These are phyloP conservation scores for Globisporangium recalcitrans DNA, from an alignment of 352 stramenopile genomes.

Conservation along the genomic window DNA sequence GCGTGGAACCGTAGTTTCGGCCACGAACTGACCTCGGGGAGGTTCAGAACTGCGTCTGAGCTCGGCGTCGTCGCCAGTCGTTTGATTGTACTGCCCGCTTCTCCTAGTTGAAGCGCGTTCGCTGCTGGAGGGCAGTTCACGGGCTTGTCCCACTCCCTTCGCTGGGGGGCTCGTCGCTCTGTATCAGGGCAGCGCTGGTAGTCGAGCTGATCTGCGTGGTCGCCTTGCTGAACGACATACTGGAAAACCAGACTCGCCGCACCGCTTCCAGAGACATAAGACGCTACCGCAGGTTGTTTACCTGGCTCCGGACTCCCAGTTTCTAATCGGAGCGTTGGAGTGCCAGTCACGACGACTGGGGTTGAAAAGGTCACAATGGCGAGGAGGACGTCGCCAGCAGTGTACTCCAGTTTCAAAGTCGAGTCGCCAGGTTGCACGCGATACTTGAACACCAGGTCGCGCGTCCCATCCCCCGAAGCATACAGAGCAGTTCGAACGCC, in stretches of 20 bases:
- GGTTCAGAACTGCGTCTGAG: conserved; percentile 48
- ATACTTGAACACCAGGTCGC: conserved; percentile 49
- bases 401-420: conserved; percentile 39
- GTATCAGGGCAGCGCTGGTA: conserved; percentile 41
- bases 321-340: conserved; percentile 35
- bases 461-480: conserved; percentile 33
- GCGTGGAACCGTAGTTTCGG: conserved; percentile 45
- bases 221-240: conserved; percentile 47
- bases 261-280: conserved; percentile 40
- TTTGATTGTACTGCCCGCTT: conserved; percentile 35
- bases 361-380: conserved; percentile 45
- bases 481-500: conserved; percentile 28
- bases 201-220: conserved; percentile 54
- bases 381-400: conserved; percentile 39
- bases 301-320: conserved; percentile 14
- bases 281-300: conserved; percentile 17
- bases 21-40: conserved; percentile 62
- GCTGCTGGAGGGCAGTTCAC: conserved; percentile 34
- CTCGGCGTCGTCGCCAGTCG: conserved; percentile 32
- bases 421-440: conserved; percentile 31
- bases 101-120: conserved; percentile 46
- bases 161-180: conserved; percentile 20
- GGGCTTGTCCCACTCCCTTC: conserved; percentile 43
- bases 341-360: conserved; percentile 41
- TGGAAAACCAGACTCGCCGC: conserved; percentile 39